Evolutionary conservation across 176 grass and related monocot genomes (phyloP), one percentile per base, ranked within the genome.

Genomic region (maize (Zea mays)): DNA sequence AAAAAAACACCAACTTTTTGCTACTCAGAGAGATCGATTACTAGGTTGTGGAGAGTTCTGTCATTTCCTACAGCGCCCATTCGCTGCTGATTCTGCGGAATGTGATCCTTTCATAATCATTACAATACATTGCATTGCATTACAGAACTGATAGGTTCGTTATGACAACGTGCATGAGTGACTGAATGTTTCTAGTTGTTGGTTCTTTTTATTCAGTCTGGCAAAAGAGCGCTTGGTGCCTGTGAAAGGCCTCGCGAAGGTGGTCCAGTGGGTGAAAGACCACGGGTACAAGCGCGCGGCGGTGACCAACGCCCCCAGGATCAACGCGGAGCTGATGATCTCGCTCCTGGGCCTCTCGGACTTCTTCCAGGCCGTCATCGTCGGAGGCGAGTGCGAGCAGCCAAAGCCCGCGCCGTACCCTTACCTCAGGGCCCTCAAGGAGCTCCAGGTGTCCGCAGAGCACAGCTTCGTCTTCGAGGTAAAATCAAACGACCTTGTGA

Each of bases 391-490:
- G 62, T 98, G 96, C 11, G 92, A 98, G 74, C 75, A 89, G 65
- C 87, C 96, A 5, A 98, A 98, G 70, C 92, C 89, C 10, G 90
- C 85, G 3, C 92, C 96, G 27, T 93, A 87, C 66, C 92, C 96
- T 0, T 99, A 99, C 78, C 74, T 99, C 8, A 92, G 90, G 67
- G 92, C 83, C 50, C 74, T 99, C 66, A 81, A 89, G 80, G 85
- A 95, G 69, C 76, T 95, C 44, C 16, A 69, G 37, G 87, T 79
- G 39, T 94, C 92, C 39, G 67, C 89, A 44, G 81, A 88, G 21
- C 91, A 92, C 71, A 72, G 87, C 17, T 94, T 98, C 43, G 56
- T 98, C 52, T 94, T 94, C 39, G 96, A 98, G 92, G 96, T 91
- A 78, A 3, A n/a, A 15, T 27, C 11, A 47, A 47, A 39, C 48